Evolutionary conservation across 2,329 filamentous ascomycete species (phyloP).

Genomic region (Alternaria sp.): DNA sequence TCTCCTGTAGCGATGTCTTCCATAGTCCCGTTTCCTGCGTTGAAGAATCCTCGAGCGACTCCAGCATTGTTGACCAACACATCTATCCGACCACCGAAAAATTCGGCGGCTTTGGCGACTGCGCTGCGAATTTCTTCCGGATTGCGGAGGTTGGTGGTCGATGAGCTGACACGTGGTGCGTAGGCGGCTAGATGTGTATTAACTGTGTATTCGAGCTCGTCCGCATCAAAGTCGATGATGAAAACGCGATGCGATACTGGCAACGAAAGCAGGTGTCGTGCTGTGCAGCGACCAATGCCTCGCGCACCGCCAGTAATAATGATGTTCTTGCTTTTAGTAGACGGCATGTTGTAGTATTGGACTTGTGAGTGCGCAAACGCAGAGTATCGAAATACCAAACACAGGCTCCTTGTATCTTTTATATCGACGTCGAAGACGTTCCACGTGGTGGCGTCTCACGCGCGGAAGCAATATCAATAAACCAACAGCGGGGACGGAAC

Average conservation of each 20-base stretch:
- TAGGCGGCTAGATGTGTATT: conserved; percentile 43
- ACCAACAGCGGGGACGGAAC: not conserved
- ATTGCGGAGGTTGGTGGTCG: conserved; percentile 52
- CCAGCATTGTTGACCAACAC: conserved; percentile 45
- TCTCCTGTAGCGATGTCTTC: conserved; percentile 32
- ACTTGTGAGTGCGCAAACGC: not conserved
- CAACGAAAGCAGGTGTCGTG: conserved; percentile 51
- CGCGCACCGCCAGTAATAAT: conserved; percentile 54
- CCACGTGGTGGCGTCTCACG: conserved; percentile 8
- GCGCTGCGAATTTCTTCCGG: conserved; percentile 35
- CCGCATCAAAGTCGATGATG: conserved; percentile 55
- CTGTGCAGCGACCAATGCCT: conserved; percentile 56
- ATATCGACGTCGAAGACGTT: not conserved
- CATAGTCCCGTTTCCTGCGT: conserved; percentile 35
- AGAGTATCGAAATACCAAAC: not conserved
- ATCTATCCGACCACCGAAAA: conserved; percentile 46
- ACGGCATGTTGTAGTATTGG: conserved; percentile 21
- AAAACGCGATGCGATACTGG: conserved; percentile 54
- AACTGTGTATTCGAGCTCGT: conserved; percentile 44
- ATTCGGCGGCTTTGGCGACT: conserved; percentile 50
- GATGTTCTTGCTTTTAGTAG: conserved; percentile 36
- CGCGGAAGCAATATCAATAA: conserved; percentile 15
- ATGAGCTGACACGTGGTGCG: conserved; percentile 37
- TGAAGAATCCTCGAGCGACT: conserved; percentile 35
- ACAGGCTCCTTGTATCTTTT: not conserved